Evolutionary conservation across 2,329 filamentous ascomycete species (phyloP).

Genomic region (Xylaria sp.): DNA sequence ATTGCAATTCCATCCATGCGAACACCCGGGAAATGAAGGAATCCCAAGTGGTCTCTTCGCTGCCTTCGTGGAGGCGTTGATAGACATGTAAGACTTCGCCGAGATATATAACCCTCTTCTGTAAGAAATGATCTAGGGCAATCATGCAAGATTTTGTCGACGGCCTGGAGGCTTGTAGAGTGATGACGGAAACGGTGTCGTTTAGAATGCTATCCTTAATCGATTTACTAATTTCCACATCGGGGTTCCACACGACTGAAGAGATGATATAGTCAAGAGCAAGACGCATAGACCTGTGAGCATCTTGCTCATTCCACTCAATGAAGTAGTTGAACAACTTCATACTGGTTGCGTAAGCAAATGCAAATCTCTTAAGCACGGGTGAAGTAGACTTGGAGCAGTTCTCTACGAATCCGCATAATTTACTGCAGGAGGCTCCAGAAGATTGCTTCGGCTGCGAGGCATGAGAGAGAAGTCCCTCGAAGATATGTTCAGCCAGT

Average conservation of each 20-base stretch:
- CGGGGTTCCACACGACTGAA: constrained; percentile 63
- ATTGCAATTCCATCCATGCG: constrained; percentile 66
- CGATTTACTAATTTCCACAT: constrained; percentile 50
- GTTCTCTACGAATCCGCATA: constrained; percentile 72
- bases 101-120: constrained; percentile 66
- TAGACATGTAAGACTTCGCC: constrained; percentile 60
- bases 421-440: constrained; percentile 67
- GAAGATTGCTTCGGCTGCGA: constrained; percentile 66
- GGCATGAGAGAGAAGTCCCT: constrained; percentile 60
- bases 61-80: constrained; percentile 46
- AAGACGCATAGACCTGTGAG: constrained; percentile 71
- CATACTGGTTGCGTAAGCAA: constrained; percentile 59
- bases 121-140: constrained; percentile 72
- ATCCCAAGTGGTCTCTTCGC: constrained; percentile 59
- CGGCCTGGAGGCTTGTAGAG: constrained; percentile 69
- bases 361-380: constrained; percentile 61
- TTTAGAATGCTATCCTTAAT: constrained; percentile 61
- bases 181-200: constrained; percentile 68
- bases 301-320: constrained; percentile 74
- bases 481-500: constrained; percentile 57
- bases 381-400: constrained; percentile 62
- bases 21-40: constrained; percentile 61
- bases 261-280: constrained; percentile 68
- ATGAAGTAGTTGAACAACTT: constrained; percentile 71
- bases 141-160: constrained; percentile 77